A percentile compares a stretch with the other conserved stretches of the same genome.
Conservation (phyloP, 345 rosid species). For the Lepidium didymum region DNA sequence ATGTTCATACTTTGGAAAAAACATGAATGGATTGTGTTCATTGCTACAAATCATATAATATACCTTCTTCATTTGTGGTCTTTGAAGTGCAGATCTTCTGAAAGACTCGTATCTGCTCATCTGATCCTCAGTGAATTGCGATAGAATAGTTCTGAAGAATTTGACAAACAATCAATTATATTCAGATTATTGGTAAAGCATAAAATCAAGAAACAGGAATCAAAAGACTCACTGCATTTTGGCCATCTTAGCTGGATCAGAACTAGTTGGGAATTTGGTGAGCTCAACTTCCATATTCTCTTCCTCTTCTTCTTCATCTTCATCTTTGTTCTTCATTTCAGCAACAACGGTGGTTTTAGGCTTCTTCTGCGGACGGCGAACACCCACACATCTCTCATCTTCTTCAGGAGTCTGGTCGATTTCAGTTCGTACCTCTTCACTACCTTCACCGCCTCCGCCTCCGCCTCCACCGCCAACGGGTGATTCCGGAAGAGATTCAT, state of each 20-base stretch:
- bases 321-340: slow-evolving; percentile 44
- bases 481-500: slow-evolving; percentile 55
- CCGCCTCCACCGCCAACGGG: slow-evolving; percentile 34
- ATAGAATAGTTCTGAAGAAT: slow-evolving; percentile 54
- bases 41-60: not conserved
- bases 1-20: not conserved
- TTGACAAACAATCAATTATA: not conserved
- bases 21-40: not conserved
- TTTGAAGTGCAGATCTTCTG: slow-evolving; percentile 93
- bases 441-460: slow-evolving; percentile 23
- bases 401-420: slow-evolving; percentile 29
- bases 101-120: slow-evolving; percentile 93
- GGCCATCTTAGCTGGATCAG: slow-evolving; percentile 79
- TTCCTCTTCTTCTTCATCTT: slow-evolving; percentile 82
- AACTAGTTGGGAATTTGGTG: slow-evolving; percentile 55
- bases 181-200: not conserved
- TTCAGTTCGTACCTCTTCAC: not conserved
- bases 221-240: slow-evolving; percentile 68
- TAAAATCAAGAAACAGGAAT: not conserved
- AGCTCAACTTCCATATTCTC: slow-evolving; percentile 89
- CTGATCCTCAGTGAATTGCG: slow-evolving; percentile 74
- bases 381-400: slow-evolving; percentile 25
- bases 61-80: slow-evolving; percentile 89
- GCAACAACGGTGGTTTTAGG: slow-evolving; percentile 10
- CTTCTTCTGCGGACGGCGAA: slow-evolving; percentile 17